Evolutionary conservation across 176 grass and related monocot species (phyloP).

Genomic region (Rhynchospora pubera): DNA sequence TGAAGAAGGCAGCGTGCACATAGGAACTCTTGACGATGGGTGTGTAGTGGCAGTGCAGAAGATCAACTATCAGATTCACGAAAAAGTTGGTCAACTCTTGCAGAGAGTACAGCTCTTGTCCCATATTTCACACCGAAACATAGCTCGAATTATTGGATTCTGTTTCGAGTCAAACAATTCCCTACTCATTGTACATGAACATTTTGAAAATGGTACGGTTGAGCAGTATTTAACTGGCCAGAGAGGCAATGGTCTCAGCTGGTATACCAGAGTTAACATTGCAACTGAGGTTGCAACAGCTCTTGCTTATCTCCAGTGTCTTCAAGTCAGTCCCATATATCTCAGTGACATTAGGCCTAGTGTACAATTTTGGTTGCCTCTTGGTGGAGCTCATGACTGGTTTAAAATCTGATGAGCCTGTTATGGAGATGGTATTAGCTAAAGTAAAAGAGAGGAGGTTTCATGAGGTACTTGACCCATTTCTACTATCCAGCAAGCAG

Average conservation of each 20-base stretch:
- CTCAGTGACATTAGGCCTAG: constrained; percentile 60
- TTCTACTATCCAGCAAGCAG: constrained; percentile 57
- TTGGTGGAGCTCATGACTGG: constrained; percentile 68
- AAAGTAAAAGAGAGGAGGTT: constrained; percentile 54
- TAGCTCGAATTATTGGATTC: constrained; percentile 74
- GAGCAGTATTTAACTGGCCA: constrained; percentile 57
- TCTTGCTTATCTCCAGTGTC: constrained; percentile 70
- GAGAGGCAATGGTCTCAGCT: constrained; percentile 45
- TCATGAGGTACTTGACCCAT: constrained; percentile 73
- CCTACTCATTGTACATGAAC: constrained; percentile 77
- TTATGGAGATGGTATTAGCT: constrained; percentile 48
- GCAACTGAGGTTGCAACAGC: constrained; percentile 68
- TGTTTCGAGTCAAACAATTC: constrained; percentile 50
- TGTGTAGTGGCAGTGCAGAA: constrained; percentile 67
- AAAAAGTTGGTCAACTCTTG: constrained; percentile 38
- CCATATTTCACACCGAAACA: constrained; percentile 51
- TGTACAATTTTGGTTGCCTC: constrained; percentile 68
- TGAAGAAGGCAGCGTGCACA: constrained; percentile 41
- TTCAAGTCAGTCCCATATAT: constrained; percentile 38
- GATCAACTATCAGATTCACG: constrained; percentile 44
- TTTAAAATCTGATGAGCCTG: constrained; percentile 35
- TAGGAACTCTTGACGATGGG: constrained; percentile 62
- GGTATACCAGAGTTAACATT: constrained; percentile 71
- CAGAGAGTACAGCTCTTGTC: constrained; percentile 65
- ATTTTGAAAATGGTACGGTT: constrained; percentile 62